These are phyloP conservation scores for Pichia ethanolica DNA, from an alignment of 805 yeast genomes.

Conservation along the genomic window DNA sequence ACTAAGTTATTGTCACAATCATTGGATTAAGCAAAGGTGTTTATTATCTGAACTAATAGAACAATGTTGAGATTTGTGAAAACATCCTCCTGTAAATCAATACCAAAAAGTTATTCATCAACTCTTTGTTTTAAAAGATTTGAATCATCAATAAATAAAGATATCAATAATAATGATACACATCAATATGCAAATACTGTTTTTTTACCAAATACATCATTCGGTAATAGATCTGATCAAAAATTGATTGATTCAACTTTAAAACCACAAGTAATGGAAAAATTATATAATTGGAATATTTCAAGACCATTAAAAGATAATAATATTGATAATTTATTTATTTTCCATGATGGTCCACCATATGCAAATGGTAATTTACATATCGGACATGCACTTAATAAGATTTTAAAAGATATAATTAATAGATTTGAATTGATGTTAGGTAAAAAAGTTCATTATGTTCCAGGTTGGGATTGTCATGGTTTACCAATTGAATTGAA, in stretches of 20 bases:
- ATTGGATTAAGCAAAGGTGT: too few relatives aligned
- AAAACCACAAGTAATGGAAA: conserved; percentile 47
- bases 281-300: conserved; percentile 60
- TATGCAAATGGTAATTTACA: conserved; percentile 95
- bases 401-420: conserved; percentile 80
- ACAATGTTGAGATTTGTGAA: too few relatives aligned
- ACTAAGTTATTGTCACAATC: too few relatives aligned
- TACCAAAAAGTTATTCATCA: too few relatives aligned
- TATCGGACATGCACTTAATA: conserved; percentile 87
- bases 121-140: too few relatives aligned
- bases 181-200: conserved; percentile 20
- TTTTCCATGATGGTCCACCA: conserved; percentile 96
- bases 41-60: too few relatives aligned
- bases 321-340: conserved; percentile 39
- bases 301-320: conserved; percentile 19
- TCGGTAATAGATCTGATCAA: conserved; percentile 55
- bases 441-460: conserved; percentile 59
- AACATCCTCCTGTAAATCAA: too few relatives aligned
- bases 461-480: conserved; percentile 99
- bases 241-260: conserved; percentile 34
- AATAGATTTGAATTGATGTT: conserved; percentile 55
- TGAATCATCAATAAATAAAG: neutral
- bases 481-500: conserved; percentile 94
- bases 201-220: conserved; percentile 55
- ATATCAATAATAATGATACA: neutral